Base-by-base conservation (phyloP, 176 grass and related monocot species). In the Rhynchospora tenuis region DNA sequence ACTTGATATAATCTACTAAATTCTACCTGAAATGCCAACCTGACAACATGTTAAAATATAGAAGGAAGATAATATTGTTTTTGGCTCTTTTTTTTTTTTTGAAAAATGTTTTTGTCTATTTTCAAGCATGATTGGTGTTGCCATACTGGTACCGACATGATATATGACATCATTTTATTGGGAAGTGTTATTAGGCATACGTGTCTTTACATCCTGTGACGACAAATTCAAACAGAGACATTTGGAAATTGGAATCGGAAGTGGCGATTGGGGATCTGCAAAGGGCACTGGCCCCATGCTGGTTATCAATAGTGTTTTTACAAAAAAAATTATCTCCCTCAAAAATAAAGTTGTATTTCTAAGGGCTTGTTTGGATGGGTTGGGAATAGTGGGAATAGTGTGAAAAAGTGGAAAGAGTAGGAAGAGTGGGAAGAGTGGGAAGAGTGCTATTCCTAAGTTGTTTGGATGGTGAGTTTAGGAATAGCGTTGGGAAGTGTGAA, bases 241-340 rank as follows among this genome's bases (percentile, higher is more conserved):
- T 14, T 75, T 38, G 33, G 79, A 80, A 46, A 65, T 15, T 11
- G 26, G 50, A 52, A 12, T 65, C 66, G 22, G 59, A 82, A 20
- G 59, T 50, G 60, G 60, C 79, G 9, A 81, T 81, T 81, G 44
- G 79, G 44, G 79, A 64, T 81, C 29, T 23, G 59, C 19, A 63
- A 81, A 64, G 17, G 79, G 33, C 38, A 65, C 59, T 3, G 33
- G 17, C 50, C 19, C 7, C 27, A 81, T 64, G 31, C 59, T 50
- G 38, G 13, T 73, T 27, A 5, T 3, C 31, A 1, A 33, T 33
- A 38, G 33, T 3, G 3, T 17, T 73, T 47, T 20, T n/a, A 20
- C 26, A 5, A 29, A 13, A 12, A 50, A 51, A 12, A 51, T 51
- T 38, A 38, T 38, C 33, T 38, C 33, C 33, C 33, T 38, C 33